Base-by-base conservation (phyloP, 176 grass and related monocot genomes). In the Triticum dicoccoides region DNA sequence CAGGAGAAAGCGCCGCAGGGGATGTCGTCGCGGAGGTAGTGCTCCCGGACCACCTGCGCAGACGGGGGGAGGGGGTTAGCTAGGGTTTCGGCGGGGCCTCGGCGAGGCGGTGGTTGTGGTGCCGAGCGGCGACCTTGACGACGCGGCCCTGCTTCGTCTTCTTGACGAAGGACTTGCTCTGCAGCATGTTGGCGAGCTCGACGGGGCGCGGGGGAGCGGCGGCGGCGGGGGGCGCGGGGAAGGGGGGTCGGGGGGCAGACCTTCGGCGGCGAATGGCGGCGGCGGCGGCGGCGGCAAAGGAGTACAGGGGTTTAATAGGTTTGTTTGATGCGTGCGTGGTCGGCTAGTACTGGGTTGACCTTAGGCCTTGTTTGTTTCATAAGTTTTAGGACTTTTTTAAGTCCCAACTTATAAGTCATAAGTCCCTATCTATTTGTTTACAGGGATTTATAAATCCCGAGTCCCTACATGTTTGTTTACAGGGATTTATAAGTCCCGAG, bases 91-190 rank as follows among this genome's bases (percentile, higher is more conserved):
- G 63, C 63, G 69, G 24, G 18, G 70, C 20, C 3, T 59, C 63
- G 32, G 74, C 21, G 14, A 15, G 32, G 30, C 49, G 51, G 51
- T 0, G 15, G 51, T 18, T 54, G 15, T 18, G 51, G 51, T 54
- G 51, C 51, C 51, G 81, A 77, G 68, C 30, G 41, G 11, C 13
- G 25, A 32, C 32, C 32, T 32, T 32, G 32, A 89, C 83, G 68
- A 98, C 90, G 80, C 93, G 91, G 29, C 96, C 96, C 79, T 93
- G 91, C 84, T 83, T 95, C 37, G 96, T 98, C 80, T 96, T 96
- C 93, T 96, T 98, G 9, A 92, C 93, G 80, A 98, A 96, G n/a
- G 96, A 95, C 88, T 96, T 98, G 91, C 79, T 95, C 89, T 98
- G 96, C 76, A 98, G 65, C 96, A 98, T 98, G 67, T 52, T 85